Base-by-base conservation (phyloP, 306 rosid species). In the Sophora flavescens region DNA sequence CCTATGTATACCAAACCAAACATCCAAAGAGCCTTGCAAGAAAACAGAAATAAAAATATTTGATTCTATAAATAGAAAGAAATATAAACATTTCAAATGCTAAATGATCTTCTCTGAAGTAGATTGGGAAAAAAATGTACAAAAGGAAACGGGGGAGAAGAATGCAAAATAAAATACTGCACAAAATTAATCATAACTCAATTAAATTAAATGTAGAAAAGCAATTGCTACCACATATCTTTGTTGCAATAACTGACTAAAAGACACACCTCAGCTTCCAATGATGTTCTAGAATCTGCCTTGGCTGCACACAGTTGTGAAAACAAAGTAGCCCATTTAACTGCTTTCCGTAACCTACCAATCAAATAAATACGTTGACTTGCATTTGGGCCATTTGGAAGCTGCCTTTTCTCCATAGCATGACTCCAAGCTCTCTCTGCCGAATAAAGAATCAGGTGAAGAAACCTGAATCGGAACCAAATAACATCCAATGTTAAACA, bases 371-470 rank as follows among this genome's bases (percentile, higher is more conserved):
- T 89, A 1, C 93, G 88, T 45, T 96, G 98, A 45, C 84, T 86
- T 50, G 97, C 89, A 84, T 84, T 90, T 63, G 99, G 99, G 68
- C 99, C 99, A 82, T 89, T 91, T 10, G 93, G 92, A 82, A 92
- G 89, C 88, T 96, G 98, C 74, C 99, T 92, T 77, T 96, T 96
- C 84, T 96, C 99, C 99, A 96, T 92, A 64, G 99, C 99, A 86
- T 96, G 96, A 81, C 98, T 96, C 96, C 99, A 96, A 50, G 98
- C 98, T 89, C 99, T 91, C 90, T 96, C 99, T 22, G 98, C 93
- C 14, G 87, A 83, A 78, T 96, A 91, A 61, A 96, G 96, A 80
- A 91, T 83, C 74, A 92, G 41, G 69, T 96, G 99, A 73, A 96
- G 98, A 89, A 76, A 93, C 96, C 99, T 96, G 88, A 61, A 79